phyloP scores from a whole-genome alignment of 352 stramenopile genomes.

The Globisporangium yorkense region DNA sequence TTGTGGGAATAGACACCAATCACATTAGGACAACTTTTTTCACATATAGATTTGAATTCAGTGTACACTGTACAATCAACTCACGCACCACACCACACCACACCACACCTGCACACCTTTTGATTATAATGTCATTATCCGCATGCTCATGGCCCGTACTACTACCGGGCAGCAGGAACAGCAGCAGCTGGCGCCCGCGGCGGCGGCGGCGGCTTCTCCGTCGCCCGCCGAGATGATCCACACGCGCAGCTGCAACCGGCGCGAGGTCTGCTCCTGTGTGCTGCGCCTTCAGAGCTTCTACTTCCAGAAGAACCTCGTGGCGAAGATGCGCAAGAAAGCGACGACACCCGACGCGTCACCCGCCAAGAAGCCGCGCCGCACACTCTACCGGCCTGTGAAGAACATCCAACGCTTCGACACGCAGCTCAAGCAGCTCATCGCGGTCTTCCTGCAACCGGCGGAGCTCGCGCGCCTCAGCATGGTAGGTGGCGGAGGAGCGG shows the following conservation, averaged over 20 bases:
- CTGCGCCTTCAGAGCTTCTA: conserved; percentile 58
- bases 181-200: not conserved
- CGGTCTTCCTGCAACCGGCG: conserved; percentile 30
- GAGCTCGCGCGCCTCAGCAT: conserved; percentile 50
- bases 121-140: no score
- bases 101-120: no score
- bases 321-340: conserved; percentile 21
- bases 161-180: not conserved
- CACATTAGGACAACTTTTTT: no score
- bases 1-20: no score
- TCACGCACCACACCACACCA: no score
- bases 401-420: conserved; percentile 48
- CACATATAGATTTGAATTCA: no score
- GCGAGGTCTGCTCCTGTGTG: conserved; percentile 60
- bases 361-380: conserved; percentile 1
- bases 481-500: conserved; percentile 17
- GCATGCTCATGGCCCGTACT: no score
- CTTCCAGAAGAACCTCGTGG: conserved; percentile 57
- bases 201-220: not conserved
- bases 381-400: conserved; percentile 19
- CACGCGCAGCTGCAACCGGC: conserved; percentile 60
- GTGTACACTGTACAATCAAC: no score
- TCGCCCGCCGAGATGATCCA: conserved; percentile 19
- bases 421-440: conserved; percentile 42
- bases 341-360: conserved; percentile 1